Percentiles rank a stretch among this genome's conserved stretches.
These are phyloP conservation scores for Trichoderma breve DNA, from an alignment of 2,329 filamentous ascomycete species.

Conservation along the genomic window DNA sequence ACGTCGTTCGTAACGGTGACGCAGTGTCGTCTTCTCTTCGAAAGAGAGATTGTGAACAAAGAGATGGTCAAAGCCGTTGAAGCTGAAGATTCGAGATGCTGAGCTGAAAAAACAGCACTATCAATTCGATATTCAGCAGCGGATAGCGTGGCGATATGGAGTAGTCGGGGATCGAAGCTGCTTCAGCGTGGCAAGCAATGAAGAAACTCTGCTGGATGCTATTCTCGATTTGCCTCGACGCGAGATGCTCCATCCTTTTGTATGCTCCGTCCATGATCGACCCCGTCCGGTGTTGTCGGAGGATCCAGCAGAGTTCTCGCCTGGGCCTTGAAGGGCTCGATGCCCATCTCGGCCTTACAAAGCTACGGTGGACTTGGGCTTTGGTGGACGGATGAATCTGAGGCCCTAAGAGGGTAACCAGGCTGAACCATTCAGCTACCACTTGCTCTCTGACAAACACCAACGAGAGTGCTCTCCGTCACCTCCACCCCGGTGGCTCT, in stretches of 20 bases:
- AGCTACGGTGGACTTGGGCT: slow-evolving; percentile 18
- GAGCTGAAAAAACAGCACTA: not conserved
- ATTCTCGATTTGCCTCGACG: slow-evolving; percentile 5
- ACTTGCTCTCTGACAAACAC: slow-evolving; percentile 22
- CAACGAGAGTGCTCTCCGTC: slow-evolving; percentile 20
- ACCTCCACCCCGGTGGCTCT: slow-evolving; percentile 22
- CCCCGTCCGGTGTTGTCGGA: slow-evolving; percentile 18
- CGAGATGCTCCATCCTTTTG: slow-evolving; percentile 22
- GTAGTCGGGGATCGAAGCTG: slow-evolving; percentile 5
- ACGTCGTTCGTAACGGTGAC: not conserved
- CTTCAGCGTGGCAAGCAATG: not conserved
- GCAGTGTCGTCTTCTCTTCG: not conserved
- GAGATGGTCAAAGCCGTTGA: not conserved
- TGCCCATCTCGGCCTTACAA: slow-evolving; percentile 19
- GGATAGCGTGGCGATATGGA: not conserved
- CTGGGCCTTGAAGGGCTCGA: slow-evolving; percentile 13
- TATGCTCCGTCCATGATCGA: slow-evolving; percentile 20
- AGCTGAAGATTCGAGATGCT: not conserved
- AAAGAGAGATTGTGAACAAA: not conserved
- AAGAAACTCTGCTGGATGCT: not conserved
- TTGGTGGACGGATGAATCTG: slow-evolving; percentile 15
- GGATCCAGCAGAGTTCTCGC: slow-evolving; percentile 15
- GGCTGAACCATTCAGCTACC: slow-evolving; percentile 26
- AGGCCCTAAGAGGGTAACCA: slow-evolving; percentile 20
- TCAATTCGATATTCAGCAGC: not conserved